These are phyloP conservation scores for Amanita subjunquillea DNA, from an alignment of 768 basidiomycete species.

Conservation along the genomic window DNA sequence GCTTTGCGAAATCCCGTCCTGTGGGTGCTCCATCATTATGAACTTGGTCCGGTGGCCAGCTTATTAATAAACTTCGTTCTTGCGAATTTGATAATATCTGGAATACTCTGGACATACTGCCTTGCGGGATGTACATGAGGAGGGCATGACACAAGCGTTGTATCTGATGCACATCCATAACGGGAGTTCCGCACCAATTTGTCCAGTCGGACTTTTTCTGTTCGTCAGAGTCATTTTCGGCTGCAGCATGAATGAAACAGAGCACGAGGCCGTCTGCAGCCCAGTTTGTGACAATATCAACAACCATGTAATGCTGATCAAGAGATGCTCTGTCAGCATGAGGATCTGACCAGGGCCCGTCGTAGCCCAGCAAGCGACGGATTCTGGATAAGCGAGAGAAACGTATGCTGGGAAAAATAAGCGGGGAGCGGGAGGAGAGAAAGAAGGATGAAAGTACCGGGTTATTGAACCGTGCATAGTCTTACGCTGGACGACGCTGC, in stretches of 20 bases:
- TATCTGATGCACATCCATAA: conserved; percentile 46
- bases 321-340: conserved; percentile 60
- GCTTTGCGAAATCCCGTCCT: conserved; percentile 41
- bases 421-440: conserved; percentile 14
- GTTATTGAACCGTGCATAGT: conserved; percentile 81
- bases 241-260: conserved; percentile 80
- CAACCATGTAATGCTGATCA: conserved; percentile 73
- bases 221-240: conserved; percentile 73
- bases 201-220: conserved; percentile 64
- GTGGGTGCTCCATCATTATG: conserved; percentile 24
- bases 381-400: conserved; percentile 70
- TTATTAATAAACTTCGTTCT: conserved; percentile 49
- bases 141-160: conserved; percentile 51
- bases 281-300: conserved; percentile 86
- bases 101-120: conserved; percentile 55
- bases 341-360: conserved; percentile 34
- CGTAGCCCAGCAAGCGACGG: conserved; percentile 62
- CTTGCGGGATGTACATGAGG: conserved; percentile 40
- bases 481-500: conserved; percentile 60
- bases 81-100: conserved; percentile 64
- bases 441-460: conserved; percentile 29
- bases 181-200: conserved; percentile 82
- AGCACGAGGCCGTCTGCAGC: conserved; percentile 80
- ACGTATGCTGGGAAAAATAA: conserved; percentile 43
- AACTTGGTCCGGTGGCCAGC: conserved; percentile 60